Evolutionary conservation across 2,329 filamentous ascomycete genomes (phyloP).

Genomic region (Xylaria sp.): DNA sequence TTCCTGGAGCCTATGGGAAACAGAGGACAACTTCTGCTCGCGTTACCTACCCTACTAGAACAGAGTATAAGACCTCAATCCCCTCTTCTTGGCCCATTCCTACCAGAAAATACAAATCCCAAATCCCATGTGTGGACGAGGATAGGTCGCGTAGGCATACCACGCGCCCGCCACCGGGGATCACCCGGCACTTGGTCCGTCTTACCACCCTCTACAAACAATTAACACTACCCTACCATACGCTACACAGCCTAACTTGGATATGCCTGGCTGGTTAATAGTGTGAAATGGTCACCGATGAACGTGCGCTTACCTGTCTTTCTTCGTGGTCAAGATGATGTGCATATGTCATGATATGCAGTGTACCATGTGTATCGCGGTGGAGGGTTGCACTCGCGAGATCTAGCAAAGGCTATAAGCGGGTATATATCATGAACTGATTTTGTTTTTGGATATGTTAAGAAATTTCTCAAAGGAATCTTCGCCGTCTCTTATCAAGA

Average conservation of each 20-base stretch:
- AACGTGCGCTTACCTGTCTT: not conserved
- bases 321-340: not conserved
- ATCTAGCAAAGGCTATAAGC: not conserved
- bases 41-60: not conserved
- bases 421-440: not conserved
- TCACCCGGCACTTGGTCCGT: constrained; percentile 14
- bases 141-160: not conserved
- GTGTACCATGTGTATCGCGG: not conserved
- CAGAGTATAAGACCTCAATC: not conserved
- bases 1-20: not conserved
- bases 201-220: not conserved
- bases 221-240: not conserved
- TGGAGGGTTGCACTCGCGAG: not conserved
- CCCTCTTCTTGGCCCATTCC: not conserved
- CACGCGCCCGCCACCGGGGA: not conserved
- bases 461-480: not conserved
- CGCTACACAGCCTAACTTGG: not conserved
- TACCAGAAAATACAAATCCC: not conserved
- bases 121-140: constrained; percentile 9
- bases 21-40: not conserved
- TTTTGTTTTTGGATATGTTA: not conserved
- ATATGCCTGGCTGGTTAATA: not conserved
- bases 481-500: not conserved
- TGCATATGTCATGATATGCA: not conserved
- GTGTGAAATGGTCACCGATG: not conserved